phyloP scores from a whole-genome alignment of 2,329 filamentous ascomycete genomes.

The Verticillium klebahnii region DNA sequence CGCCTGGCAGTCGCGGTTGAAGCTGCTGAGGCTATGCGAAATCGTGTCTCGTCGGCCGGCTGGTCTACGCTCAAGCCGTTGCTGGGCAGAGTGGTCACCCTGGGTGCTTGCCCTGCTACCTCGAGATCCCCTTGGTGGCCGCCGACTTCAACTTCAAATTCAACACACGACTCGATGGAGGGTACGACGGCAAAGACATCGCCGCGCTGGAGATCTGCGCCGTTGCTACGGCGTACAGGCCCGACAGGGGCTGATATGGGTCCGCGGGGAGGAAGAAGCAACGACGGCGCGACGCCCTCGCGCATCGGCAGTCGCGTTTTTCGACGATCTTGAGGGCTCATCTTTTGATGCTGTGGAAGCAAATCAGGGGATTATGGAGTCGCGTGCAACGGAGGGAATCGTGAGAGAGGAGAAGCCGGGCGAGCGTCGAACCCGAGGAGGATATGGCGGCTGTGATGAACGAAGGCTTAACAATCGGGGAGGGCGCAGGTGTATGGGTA shows the following conservation, averaged over 20 bases:
- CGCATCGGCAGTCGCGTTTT: background rate
- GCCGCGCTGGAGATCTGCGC: conserved; percentile 28
- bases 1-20: conserved; percentile 9
- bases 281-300: background rate
- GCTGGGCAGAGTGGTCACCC: too few relatives aligned
- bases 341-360: background rate
- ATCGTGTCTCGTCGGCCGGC: background rate
- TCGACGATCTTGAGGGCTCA: background rate
- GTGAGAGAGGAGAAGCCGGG: too few relatives aligned
- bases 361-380: too few relatives aligned
- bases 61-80: background rate
- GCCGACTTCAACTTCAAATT: too few relatives aligned
- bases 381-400: too few relatives aligned
- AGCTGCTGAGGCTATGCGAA: background rate
- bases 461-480: too few relatives aligned
- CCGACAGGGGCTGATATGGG: conserved; percentile 31
- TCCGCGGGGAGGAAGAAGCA: background rate
- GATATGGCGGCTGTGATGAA: too few relatives aligned
- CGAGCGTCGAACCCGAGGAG: too few relatives aligned
- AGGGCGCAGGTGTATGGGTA: too few relatives aligned
- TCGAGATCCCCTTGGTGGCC: too few relatives aligned
- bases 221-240: conserved; percentile 30
- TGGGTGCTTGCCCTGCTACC: too few relatives aligned
- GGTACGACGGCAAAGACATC: conserved; percentile 28
- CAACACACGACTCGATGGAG: conserved; percentile 20